Percentiles rank a stretch among this genome's conserved stretches.
Conservation (phyloP, 371 early-diverging fungal species). For the Mortierella sp. region DNA sequence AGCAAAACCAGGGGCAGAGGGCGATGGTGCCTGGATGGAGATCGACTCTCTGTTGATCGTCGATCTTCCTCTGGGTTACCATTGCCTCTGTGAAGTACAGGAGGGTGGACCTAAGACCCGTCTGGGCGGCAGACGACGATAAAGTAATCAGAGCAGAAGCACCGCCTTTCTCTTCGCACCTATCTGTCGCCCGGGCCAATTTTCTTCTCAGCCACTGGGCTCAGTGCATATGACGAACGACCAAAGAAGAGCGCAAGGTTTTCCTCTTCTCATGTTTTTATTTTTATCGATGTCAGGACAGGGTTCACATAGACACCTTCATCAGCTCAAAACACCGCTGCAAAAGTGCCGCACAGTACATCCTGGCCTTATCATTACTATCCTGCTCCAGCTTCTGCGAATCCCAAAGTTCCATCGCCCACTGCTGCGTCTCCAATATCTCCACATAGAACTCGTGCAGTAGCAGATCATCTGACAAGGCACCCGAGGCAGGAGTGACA, state of each 20-base stretch:
- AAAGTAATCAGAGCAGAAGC: no score
- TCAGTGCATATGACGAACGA: not conserved
- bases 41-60: no score
- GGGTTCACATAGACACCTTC: constrained; percentile 24
- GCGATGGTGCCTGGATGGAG: no score
- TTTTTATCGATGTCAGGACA: not conserved
- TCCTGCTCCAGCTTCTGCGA: constrained; percentile 19
- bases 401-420: constrained; percentile 54
- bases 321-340: constrained; percentile 43
- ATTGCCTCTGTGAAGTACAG: no score
- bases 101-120: no score
- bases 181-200: no score
- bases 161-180: no score
- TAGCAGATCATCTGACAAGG: constrained; percentile 37
- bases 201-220: constrained; percentile 1
- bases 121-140: no score
- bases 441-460: constrained; percentile 43
- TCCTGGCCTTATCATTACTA: constrained; percentile 30
- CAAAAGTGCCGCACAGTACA: constrained; percentile 46
- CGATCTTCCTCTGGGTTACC: no score
- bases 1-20: no score
- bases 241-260: not conserved
- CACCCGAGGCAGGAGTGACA: constrained; percentile 31
- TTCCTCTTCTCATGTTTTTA: not conserved
- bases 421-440: constrained; percentile 42